These are phyloP conservation scores for Alternaria incomplexa DNA, from an alignment of 2,329 filamentous ascomycete species.

Conservation along the genomic window DNA sequence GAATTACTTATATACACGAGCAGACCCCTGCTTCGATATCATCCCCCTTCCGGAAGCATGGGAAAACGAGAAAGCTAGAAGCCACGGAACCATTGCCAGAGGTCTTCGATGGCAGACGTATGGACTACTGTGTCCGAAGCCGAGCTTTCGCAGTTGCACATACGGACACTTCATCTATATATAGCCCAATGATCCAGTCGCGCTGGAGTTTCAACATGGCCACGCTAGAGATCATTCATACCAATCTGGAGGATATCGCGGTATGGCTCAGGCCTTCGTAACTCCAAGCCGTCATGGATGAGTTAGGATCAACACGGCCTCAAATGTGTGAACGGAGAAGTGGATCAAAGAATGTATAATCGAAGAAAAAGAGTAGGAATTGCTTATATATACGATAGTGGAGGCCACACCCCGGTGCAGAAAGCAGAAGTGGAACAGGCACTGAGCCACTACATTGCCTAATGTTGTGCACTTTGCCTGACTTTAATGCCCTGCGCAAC, in stretches of 20 bases:
- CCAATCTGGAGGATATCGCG: background rate
- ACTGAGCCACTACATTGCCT: background rate
- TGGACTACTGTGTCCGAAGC: background rate
- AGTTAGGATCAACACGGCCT: background rate
- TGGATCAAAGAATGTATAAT: background rate
- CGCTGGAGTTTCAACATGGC: background rate
- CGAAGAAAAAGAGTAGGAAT: background rate
- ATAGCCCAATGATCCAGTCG: background rate
- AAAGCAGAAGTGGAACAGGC: background rate
- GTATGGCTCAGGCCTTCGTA: background rate
- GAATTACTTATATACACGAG: background rate
- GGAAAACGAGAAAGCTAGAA: background rate
- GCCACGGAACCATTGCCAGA: background rate
- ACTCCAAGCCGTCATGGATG: background rate
- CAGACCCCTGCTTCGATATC: background rate
- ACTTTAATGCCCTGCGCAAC: background rate
- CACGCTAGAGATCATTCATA: background rate
- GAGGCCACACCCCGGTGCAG: background rate
- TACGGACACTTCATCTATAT: background rate
- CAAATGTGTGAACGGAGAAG: background rate
- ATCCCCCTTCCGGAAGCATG: background rate
- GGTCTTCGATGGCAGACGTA: background rate
- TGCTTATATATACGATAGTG: background rate
- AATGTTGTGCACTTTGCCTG: background rate
- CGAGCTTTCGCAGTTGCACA: background rate